phyloP scores from a whole-genome alignment of 768 basidiomycete genomes.

The Mycena olivaceomarginata region DNA sequence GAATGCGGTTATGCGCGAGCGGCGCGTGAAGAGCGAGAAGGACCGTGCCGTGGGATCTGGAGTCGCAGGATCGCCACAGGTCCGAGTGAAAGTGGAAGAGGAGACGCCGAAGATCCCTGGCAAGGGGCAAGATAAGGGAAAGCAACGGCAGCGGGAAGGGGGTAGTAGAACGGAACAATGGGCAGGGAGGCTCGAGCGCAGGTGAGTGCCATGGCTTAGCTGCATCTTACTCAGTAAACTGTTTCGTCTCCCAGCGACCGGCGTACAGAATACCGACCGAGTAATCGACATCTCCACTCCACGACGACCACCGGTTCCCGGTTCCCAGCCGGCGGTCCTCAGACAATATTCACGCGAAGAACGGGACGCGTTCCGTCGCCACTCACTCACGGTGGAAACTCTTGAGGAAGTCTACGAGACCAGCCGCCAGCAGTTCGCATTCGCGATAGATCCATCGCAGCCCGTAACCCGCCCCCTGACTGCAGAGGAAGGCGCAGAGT shows the following conservation, averaged over 20 bases:
- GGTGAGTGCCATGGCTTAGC: background rate
- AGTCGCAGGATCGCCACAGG: background rate
- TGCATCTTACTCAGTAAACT: too few relatives aligned
- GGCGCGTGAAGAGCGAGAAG: background rate
- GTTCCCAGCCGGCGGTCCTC: background rate
- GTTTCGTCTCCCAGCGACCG: too few relatives aligned
- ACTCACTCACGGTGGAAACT: background rate
- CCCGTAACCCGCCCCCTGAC: background rate
- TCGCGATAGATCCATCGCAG: background rate
- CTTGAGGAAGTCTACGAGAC: background rate
- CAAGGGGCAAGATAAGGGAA: slow-evolving; percentile 4
- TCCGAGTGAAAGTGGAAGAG: slow-evolving; percentile 29
- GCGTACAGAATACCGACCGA: too few relatives aligned
- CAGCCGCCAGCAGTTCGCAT: slow-evolving; percentile 6
- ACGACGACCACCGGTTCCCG: background rate
- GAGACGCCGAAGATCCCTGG: background rate
- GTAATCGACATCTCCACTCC: background rate
- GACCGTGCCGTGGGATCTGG: background rate
- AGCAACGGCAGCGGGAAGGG: background rate
- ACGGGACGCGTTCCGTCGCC: background rate
- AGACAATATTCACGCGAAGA: slow-evolving; percentile 20
- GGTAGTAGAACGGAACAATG: too few relatives aligned
- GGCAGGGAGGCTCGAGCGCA: background rate
- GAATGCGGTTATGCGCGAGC: slow-evolving; percentile 7
- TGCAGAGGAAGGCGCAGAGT: slow-evolving; percentile 9